A percentile compares a stretch with the other conserved stretches of the same genome.
phyloP scores from a whole-genome alignment of 1,284 basidiomycete species.

The Apiotrichum sp. region DNA sequence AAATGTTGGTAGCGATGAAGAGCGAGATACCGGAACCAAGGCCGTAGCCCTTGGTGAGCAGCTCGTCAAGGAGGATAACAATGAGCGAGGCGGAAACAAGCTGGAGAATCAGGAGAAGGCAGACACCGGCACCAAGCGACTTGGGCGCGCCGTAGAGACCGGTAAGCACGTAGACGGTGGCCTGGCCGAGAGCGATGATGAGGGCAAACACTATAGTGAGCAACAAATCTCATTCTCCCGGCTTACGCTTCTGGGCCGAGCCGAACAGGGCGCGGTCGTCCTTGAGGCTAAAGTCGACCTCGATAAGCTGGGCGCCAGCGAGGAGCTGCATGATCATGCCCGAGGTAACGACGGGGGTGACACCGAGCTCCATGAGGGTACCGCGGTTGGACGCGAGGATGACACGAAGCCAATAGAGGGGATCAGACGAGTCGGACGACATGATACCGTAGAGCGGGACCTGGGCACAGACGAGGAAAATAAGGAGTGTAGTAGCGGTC shows the following conservation, averaged over 20 bases:
- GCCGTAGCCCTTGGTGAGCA: constrained; percentile 97
- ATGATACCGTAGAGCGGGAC: constrained; percentile 96
- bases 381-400: constrained; percentile 97
- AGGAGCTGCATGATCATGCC: constrained; percentile 99
- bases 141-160: constrained; percentile 92
- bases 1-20: constrained; percentile 99
- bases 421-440: constrained; percentile 95
- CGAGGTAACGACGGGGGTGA: constrained; percentile 92
- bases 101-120: constrained; percentile 88
- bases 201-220: constrained; percentile 76
- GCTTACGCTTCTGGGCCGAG: constrained; percentile 91
- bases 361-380: constrained; percentile 98
- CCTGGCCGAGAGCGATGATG: constrained; percentile 92
- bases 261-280: constrained; percentile 95
- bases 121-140: constrained; percentile 94
- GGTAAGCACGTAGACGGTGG: constrained; percentile 94
- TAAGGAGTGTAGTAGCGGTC: constrained; percentile 94
- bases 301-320: constrained; percentile 93
- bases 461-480: constrained; percentile 96
- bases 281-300: constrained; percentile 95
- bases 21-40: constrained; percentile 97
- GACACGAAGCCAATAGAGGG: constrained; percentile 99
- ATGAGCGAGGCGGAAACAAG: constrained; percentile 89
- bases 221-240: too few species aligned
- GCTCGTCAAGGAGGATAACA: constrained; percentile 96